Base-by-base conservation (phyloP, 139 green algal genomes). In the Tetradesmus obliquus region DNA sequence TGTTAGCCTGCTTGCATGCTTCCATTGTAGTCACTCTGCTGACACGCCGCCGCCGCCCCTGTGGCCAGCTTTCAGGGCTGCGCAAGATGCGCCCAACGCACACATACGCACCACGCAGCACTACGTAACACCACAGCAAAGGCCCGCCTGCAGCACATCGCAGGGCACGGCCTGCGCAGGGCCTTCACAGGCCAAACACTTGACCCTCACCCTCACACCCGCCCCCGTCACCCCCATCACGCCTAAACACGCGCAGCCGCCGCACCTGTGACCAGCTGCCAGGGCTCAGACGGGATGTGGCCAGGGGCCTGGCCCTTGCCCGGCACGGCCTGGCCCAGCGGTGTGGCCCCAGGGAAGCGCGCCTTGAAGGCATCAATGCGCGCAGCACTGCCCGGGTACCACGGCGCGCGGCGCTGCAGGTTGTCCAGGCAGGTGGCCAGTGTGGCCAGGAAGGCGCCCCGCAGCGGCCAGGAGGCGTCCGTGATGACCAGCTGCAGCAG, bases 401-500 rank as follows among this genome's bases (percentile, higher is more conserved):
- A 99, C 0, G 95, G 90, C 53, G 94, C 92, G 0, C 96, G 84
- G 45, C 87, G 57, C 0, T 93, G 88, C 60, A 91, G 24, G 51
- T n/a, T 58, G 9, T 71, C 79, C 96, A 92, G 20, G 57, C 89
- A 58, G 45, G 86, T 88, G 92, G 93, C 51, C 97, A 74, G n/a
- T 7, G 92, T 94, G 1, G 81, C 91, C 84, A 98, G 54, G 90
- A 98, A 98, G 0, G 90, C 90, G 5, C 93, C 90, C 2, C 97
- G 91, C 90, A 94, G 96, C 6, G 96, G 94, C 97, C 97, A 99
- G 15, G 92, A 91, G 1, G 82, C 82, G 74, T 94, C 93, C 0
- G 95, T 97, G 54, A 98, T 84, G n/a, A 98, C 55, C 20, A 94
- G 8, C 93, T 95, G 88, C 19, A 54, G 13, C 32, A 45, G 32